Base-by-base conservation (phyloP, 1,284 basidiomycete genomes). In the Albatrellus sp. region DNA sequence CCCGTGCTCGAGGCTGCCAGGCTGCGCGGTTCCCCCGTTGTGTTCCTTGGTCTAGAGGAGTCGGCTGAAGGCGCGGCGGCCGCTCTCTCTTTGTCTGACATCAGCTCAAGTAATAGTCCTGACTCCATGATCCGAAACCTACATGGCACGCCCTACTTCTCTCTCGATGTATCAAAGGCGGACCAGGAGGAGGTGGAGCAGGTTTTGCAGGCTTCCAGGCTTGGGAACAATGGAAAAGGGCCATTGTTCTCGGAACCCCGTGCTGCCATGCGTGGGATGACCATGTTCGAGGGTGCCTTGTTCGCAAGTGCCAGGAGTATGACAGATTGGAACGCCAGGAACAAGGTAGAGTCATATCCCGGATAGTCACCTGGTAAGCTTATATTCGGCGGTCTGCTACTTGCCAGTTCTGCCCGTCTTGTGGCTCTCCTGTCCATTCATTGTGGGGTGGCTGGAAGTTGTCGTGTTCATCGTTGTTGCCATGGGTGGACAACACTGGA, bases 381-480 rank as follows among this genome's bases (percentile, higher is more conserved):
- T 13, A 40, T 31, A 32, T 16, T 35, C 24, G 24, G 24, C n/a
- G n/a, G n/a, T n/a, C n/a, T n/a, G 49, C 52, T 16, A 52, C 47
- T 45, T 17, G 28, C 37, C 54, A 89, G 81, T 96, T 87, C 64
- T 98, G 94, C 58, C 75, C 92, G 1, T 81, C 75, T 0, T 98
- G 94, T 60, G 90, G 91, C 1, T 75, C 81, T 0, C 72, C 72
- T 3, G 79, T 83, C 1, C 90, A 92, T 58, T 87, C 89, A 1
- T 71, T 90, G 50, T 98, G 93, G 92, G 90, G 80, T 4, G 94
- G 94, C 0, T 98, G 92, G 90, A 98, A 98, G 64, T 66, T 92
- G 3, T 72, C 75, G 6, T 98, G 94, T 59, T 66, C 73, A 2
- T 75, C 85, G 0, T 64, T 88, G 9, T 60, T 87, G 20, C 82